Percentiles rank a stretch among this genome's conserved stretches.
Evolutionary conservation across 192 early-diverging fungal species (phyloP).

Genomic region (Entrophospora sp.): DNA sequence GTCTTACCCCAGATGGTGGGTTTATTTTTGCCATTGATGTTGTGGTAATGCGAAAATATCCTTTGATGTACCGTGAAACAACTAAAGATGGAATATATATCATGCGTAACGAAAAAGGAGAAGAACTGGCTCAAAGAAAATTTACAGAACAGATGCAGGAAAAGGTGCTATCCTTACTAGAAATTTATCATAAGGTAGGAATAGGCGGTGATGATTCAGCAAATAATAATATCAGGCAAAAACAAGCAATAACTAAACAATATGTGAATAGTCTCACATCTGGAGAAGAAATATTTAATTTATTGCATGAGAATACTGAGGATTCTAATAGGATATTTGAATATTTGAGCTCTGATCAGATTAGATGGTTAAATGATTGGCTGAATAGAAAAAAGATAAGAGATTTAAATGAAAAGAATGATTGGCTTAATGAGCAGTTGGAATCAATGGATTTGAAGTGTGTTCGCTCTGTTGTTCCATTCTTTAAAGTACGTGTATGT

Average conservation of each 20-base stretch:
- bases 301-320: too few relatives aligned
- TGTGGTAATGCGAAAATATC: conserved; percentile 44
- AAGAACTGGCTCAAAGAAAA: conserved; percentile 28
- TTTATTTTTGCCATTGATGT: conserved; percentile 48
- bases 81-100: conserved; percentile 28
- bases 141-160: conserved; percentile 26
- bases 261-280: too few relatives aligned
- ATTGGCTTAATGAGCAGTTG: not conserved
- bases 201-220: too few relatives aligned
- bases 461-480: conserved; percentile 28
- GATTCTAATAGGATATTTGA: too few relatives aligned
- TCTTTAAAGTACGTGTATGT: conserved; percentile 40
- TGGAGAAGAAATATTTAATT: too few relatives aligned
- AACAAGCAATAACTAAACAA: too few relatives aligned
- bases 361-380: too few relatives aligned
- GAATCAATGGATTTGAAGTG: conserved; percentile 1
- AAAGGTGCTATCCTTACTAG: too few relatives aligned
- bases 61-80: conserved; percentile 37
- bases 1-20: conserved; percentile 43
- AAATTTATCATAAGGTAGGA: too few relatives aligned
- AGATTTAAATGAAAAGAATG: not conserved
- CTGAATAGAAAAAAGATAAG: too few relatives aligned
- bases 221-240: too few relatives aligned
- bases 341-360: too few relatives aligned
- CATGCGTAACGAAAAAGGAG: conserved; percentile 36